Base-by-base conservation (phyloP, 169 alveolate species). In the Plasmodium chabaudi region DNA sequence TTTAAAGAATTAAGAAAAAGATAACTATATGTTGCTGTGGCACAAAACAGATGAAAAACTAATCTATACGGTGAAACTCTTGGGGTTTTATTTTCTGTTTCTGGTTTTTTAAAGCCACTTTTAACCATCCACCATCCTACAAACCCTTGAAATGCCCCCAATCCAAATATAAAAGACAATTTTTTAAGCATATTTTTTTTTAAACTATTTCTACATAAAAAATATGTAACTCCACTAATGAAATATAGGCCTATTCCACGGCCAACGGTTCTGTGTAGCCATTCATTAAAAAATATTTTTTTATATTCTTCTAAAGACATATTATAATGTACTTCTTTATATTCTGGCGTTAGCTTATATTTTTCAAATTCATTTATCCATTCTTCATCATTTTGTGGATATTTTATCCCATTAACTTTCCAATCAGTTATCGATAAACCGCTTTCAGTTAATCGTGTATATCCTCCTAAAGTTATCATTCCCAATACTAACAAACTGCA, bases 371-470 rank as follows among this genome's bases (percentile, higher is more conserved):
- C 98, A 47, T 64, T 82, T 46, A 65, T 65, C 99, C 99, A 97
- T 57, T 89, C 97, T 71, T 94, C 97, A 6, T 96, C 94, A 51
- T 89, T 82, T 51, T 69, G 79, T 0, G 99, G 99, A 47, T 93
- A 94, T 34, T 88, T 72, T 25, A 69, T 88, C 13, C 97, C 98
- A 21, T 86, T 92, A 49, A 96, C 95, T 12, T 94, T 87, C 99
- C 99, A 97, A 69, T 94, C 94, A 0, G 96, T 95, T 98, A 97
- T 97, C 6, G 98, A 96, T 10, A 97, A 94, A 42, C 99, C 99
- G 68, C 97, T 94, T 72, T 94, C 95, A 12, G 96, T 93, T 49
- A 97, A 94, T 46, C 99, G 44, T 17, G 98, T 97, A 88, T 96
- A 96, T 10, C 98, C 98, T 25, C 99, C 99, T 55, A 95, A 65